Percentiles rank a stretch among this genome's conserved stretches.
These are phyloP conservation scores for Abelmoschus esculentus DNA, from an alignment of 345 rosid species.

Conservation along the genomic window DNA sequence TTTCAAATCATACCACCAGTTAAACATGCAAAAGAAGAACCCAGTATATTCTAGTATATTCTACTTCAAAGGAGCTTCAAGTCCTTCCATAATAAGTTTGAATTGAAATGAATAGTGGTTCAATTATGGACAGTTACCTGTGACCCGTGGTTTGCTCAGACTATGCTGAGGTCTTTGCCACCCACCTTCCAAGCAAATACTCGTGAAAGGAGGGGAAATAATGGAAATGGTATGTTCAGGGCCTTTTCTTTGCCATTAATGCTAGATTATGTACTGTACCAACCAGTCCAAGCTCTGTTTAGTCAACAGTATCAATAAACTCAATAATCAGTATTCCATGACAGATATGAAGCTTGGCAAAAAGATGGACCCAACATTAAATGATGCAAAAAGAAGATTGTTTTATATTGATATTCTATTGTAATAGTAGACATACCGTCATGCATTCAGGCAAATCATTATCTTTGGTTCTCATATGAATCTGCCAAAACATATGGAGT, in stretches of 20 bases:
- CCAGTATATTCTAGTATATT: too few species aligned
- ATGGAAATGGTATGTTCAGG: neutral
- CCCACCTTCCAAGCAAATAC: neutral
- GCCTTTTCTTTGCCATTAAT: neutral
- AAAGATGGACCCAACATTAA: neutral
- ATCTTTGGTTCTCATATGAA: conserved; percentile 5
- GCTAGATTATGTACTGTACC: neutral
- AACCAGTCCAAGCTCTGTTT: conserved; percentile 6
- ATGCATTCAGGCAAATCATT: conserved; percentile 1
- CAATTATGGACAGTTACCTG: neutral
- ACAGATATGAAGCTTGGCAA: too few species aligned
- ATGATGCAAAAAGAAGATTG: neutral
- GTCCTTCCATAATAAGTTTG: neutral
- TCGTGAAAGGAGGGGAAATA: neutral
- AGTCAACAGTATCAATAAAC: neutral
- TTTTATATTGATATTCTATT: neutral
- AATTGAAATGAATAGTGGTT: neutral
- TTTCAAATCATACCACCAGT: neutral
- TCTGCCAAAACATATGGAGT: neutral
- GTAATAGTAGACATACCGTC: neutral
- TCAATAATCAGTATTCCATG: too few species aligned
- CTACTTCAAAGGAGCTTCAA: neutral
- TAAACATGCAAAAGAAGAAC: neutral
- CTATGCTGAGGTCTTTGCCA: neutral
- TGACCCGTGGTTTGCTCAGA: conserved; percentile 3